A percentile compares a stretch with the other conserved stretches of the same genome.
These are phyloP conservation scores for Crithidia bombi DNA, from an alignment of 208 protist species.

Conservation along the genomic window DNA sequence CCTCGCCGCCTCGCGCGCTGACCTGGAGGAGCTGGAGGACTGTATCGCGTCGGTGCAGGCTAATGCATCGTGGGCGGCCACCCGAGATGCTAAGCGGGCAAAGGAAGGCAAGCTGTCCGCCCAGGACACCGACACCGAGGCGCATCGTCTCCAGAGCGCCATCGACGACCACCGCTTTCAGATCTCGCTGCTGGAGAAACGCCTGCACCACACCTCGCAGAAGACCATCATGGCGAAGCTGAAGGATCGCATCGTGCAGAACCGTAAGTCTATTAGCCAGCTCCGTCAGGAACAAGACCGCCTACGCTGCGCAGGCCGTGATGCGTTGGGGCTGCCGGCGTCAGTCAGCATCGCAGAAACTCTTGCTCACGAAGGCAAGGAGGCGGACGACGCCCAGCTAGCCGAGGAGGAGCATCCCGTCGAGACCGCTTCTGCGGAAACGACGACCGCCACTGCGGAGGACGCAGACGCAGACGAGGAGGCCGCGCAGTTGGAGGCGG, in stretches of 20 bases:
- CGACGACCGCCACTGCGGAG: slow-evolving; percentile 14
- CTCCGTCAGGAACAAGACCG: slow-evolving; percentile 89
- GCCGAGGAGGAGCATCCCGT: slow-evolving; percentile 31
- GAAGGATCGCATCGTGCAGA: slow-evolving; percentile 74
- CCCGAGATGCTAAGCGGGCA: slow-evolving; percentile 58
- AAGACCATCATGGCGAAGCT: slow-evolving; percentile 72
- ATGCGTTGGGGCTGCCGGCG: slow-evolving; percentile 62
- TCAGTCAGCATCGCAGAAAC: slow-evolving; percentile 84
- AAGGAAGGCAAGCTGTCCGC: slow-evolving; percentile 41
- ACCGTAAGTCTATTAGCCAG: slow-evolving; percentile 71
- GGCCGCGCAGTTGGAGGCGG: slow-evolving; percentile 8
- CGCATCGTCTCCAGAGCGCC: slow-evolving; percentile 57
- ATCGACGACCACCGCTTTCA: slow-evolving; percentile 83
- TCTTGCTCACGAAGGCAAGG: slow-evolving; percentile 58
- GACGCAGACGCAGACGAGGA: slow-evolving; percentile 20
- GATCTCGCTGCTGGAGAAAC: slow-evolving; percentile 81
- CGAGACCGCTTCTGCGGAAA: not conserved
- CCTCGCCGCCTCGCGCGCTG: slow-evolving; percentile 80
- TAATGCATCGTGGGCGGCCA: slow-evolving; percentile 70
- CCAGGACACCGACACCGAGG: slow-evolving; percentile 31
- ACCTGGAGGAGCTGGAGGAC: slow-evolving; percentile 89
- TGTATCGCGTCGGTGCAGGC: slow-evolving; percentile 81
- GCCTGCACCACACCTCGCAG: slow-evolving; percentile 78
- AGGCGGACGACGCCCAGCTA: slow-evolving; percentile 36
- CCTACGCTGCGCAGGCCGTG: slow-evolving; percentile 67